Evolutionary conservation across 1,284 basidiomycete species (phyloP).

Genomic region (Marasmius fiardii): DNA sequence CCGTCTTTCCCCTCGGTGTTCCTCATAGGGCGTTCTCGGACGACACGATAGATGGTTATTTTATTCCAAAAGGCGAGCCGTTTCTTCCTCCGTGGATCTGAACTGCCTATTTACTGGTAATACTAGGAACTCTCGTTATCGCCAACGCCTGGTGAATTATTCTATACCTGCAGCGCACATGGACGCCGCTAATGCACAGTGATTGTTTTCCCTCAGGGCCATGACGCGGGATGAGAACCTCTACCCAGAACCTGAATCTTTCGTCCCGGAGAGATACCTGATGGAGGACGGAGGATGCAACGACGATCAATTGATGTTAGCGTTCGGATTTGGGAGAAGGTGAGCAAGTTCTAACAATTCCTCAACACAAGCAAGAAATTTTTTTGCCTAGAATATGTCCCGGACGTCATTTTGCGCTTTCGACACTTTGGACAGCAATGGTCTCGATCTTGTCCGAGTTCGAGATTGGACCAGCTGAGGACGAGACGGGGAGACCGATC

Average conservation of each 20-base stretch:
- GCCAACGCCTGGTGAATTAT: background rate
- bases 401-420: too few species aligned
- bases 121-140: background rate
- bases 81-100: background rate
- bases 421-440: constrained; percentile 14
- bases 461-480: constrained; percentile 10
- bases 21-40: background rate
- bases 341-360: background rate
- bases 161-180: too few species aligned
- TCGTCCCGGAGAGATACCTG: constrained; percentile 14
- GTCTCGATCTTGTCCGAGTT: constrained; percentile 13
- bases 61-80: too few species aligned
- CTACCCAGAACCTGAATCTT: constrained; percentile 12
- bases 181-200: too few species aligned
- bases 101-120: constrained; percentile 12
- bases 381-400: constrained; percentile 8
- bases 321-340: constrained; percentile 3
- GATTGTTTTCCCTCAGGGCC: background rate
- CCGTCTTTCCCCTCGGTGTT: constrained; percentile 5
- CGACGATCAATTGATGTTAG: background rate
- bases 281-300: constrained; percentile 10
- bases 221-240: constrained; percentile 1
- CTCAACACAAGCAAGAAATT: background rate
- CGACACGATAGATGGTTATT: constrained; percentile 4
- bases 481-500: constrained; percentile 3